Base-by-base conservation (phyloP, 306 rosid species). In the Heteromeles arbutifolia region DNA sequence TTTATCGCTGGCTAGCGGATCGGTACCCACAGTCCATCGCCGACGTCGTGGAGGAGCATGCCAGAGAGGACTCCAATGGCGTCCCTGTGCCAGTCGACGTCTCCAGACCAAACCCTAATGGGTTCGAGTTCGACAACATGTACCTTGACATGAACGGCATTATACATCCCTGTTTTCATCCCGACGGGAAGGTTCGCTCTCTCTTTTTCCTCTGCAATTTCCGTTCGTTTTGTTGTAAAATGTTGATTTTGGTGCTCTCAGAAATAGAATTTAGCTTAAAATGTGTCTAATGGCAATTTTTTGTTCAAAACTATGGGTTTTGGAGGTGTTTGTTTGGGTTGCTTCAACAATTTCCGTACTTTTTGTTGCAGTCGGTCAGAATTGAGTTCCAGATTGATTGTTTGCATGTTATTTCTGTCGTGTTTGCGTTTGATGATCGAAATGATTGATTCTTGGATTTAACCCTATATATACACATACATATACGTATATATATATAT, bases 1-100 rank as follows among this genome's bases (percentile, higher is more conserved):
- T 95, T 77, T 95, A 89, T 84, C 91, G 98, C 84, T 95, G 98
- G 98, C 92, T 95, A 67, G 97, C 97, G 29, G 98, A 95, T 87
- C 97, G 98, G 28, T 95, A 89, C 67, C 96, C 97, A 1, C 93
- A 78, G 21, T 88, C 97, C 11, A 89, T 95, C 64, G 84, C 68
- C 74, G 98, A 95, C 43, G 97, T 87, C 39, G 89, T 89, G 22
- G 98, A 95, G 79, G 97, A 89, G 39, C 87, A 89, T 22, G 62
- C 92, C 10, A 12, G 41, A 48, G 78, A 65, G 75, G 81, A 73
- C 75, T 64, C 59, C 17, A 78, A 71, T 37, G 86, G 91, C 21
- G 77, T 65, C 58, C 31, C 75, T 18, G 24, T 32, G 0, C 79
- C 86, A 11, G 80, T 93, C 25, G 93, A 92, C 70, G 87, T 88